These are phyloP conservation scores for Debaryomyces sp. DNA, from an alignment of 1,139 yeast species.

Conservation along the genomic window DNA sequence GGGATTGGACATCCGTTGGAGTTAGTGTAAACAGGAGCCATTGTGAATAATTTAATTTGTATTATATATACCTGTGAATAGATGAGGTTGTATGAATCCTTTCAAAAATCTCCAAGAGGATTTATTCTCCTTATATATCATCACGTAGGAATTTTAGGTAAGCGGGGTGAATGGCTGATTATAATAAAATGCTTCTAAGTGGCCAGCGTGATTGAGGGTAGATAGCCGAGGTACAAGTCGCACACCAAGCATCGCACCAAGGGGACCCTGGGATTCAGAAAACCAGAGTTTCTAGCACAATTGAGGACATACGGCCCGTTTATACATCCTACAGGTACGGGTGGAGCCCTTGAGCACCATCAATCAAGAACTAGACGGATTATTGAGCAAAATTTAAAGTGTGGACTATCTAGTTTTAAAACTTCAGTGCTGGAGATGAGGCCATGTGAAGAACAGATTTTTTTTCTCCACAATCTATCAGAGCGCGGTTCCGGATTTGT, in stretches of 20 bases:
- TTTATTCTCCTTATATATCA: constrained; percentile 3
- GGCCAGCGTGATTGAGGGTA: constrained; percentile 1
- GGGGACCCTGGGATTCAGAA: constrained; percentile 3
- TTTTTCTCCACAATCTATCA: background rate
- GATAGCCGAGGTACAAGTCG: constrained; percentile 5
- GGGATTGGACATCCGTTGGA: constrained; percentile 75
- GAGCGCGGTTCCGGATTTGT: background rate
- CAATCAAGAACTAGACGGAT: background rate
- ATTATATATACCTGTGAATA: background rate
- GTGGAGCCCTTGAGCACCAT: background rate
- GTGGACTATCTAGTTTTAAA: background rate
- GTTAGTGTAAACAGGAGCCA: constrained; percentile 49
- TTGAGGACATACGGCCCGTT: background rate
- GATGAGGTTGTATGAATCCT: background rate
- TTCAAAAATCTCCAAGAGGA: background rate
- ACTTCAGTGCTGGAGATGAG: background rate
- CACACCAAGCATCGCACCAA: background rate
- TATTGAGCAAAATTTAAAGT: background rate
- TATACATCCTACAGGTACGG: background rate
- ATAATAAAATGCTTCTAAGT: constrained; percentile 6
- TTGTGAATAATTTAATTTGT: constrained; percentile 1
- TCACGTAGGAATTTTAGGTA: background rate
- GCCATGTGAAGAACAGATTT: background rate
- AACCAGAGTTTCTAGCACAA: background rate
- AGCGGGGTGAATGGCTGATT: constrained; percentile 13